Base-by-base conservation (phyloP, 495 filamentous ascomycete species). In the Thermochaetoides thermophila region DNA sequence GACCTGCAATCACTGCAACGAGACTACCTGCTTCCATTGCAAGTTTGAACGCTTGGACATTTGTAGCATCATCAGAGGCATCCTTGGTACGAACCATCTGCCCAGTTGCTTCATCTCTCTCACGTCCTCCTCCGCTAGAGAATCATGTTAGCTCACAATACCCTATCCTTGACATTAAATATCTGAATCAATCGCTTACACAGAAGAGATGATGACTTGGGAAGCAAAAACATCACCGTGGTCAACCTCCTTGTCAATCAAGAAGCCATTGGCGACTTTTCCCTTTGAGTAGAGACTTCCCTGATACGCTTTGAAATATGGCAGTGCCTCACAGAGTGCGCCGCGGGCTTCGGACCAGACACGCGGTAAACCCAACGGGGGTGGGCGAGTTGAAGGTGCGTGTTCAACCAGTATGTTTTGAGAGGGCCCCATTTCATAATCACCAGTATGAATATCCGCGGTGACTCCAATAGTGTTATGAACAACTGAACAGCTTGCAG, bases 291-390 rank as follows among this genome's bases (percentile, higher is more conserved):
- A 71, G 2, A 66, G 43, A 11, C 72, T 73, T 0, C 72, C 66
- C 45, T 89, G 75, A 22, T 70, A 69, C 3, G 64, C 44, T 0
- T 60, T 63, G 50, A 71, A 86, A 55, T 77, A 86, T 0, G 67
- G 62, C 1, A 86, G 46, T 1, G 74, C 62, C 44, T 86, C 79
- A 39, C 71, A 77, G 3, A 89, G 46, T 0, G 64, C 66, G 10
- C 72, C 66, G 6, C 84, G 69, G 24, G 43, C 56, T 48, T 78
- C 53, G 18, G 77, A 60, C 72, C 73, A 81, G 0, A 45, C 27
- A 6, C 20, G 3, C 7, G 40, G 40, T 17, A 26, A 22, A 6
- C 29, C 29, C 2, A 8, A 5, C 4, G 39, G 2, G 1, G n/a
- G 15, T 9, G 26, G 29, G 7, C 24, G 14, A 14, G 8, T 17